Conservation (phyloP, 73 alveolate genomes). For the Tetrahymena elliotti region DNA sequence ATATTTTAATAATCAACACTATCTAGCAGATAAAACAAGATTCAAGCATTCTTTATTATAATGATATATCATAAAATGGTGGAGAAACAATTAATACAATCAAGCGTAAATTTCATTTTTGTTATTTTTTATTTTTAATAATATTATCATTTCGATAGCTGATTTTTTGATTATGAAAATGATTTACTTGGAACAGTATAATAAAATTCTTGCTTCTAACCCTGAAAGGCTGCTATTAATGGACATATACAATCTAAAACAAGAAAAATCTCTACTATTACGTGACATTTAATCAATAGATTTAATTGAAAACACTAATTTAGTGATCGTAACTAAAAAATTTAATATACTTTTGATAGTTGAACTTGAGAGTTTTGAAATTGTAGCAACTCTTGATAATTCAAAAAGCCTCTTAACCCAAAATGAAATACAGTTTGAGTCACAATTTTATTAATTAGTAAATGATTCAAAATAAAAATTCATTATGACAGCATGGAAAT, state of each 20-base stretch:
- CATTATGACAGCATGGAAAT: not conserved
- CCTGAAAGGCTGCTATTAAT: not conserved
- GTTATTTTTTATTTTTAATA: not conserved
- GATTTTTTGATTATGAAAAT: not conserved
- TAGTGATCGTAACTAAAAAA: not conserved
- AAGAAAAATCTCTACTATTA: not conserved
- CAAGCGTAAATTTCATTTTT: not conserved
- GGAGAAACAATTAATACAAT: not conserved
- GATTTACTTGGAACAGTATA: not conserved
- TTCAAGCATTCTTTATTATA: not conserved
- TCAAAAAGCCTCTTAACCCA: not conserved
- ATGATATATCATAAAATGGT: not conserved
- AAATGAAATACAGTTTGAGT: not conserved
- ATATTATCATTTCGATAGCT: not conserved
- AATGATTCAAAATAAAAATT: too few species aligned
- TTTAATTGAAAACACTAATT: not conserved
- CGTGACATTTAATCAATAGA: not conserved
- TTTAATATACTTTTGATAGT: not conserved
- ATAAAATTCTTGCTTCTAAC: not conserved
- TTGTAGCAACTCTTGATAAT: not conserved
- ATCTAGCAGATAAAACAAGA: not conserved
- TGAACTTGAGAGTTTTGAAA: not conserved
- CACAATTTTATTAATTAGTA: not conserved
- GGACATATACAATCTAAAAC: not conserved
- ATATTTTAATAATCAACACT: not conserved